A percentile compares a stretch with the other conserved stretches of the same genome.
phyloP scores from a whole-genome alignment of 306 rosid species.

The Pyrus betulifolia region DNA sequence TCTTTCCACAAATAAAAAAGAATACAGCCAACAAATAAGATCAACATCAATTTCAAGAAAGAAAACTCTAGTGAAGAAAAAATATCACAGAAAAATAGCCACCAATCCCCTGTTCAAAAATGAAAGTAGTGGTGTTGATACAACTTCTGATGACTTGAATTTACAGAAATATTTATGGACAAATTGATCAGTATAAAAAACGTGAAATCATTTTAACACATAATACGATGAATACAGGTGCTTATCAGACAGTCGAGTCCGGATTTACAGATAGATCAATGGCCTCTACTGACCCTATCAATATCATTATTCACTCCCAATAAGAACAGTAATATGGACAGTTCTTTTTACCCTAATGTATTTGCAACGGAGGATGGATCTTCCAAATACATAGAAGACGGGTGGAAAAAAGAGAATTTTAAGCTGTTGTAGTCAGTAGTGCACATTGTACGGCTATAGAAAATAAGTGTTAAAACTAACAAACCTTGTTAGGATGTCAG shows the following conservation, averaged over 20 bases:
- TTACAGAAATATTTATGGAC: background rate
- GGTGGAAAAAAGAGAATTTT: background rate
- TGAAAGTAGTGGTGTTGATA: background rate
- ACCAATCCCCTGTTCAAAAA: background rate
- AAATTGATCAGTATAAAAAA: background rate
- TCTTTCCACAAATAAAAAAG: background rate
- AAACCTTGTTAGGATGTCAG: slow-evolving; percentile 82
- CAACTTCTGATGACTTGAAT: background rate
- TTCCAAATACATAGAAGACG: background rate
- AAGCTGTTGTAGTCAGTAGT: background rate
- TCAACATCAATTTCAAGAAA: background rate
- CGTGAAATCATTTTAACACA: background rate
- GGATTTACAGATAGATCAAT: background rate
- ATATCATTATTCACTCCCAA: background rate
- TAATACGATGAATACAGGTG: background rate
- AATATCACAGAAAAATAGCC: background rate
- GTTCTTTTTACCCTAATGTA: background rate
- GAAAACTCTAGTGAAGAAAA: background rate
- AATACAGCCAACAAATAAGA: background rate
- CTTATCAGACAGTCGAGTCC: background rate
- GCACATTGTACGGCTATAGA: background rate
- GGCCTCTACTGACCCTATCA: background rate
- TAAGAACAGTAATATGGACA: background rate
- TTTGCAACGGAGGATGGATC: background rate
- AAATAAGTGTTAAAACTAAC: slow-evolving; percentile 6